phyloP scores from a whole-genome alignment of 2,329 filamentous ascomycete genomes.

The Lasiodiplodia citricola region DNA sequence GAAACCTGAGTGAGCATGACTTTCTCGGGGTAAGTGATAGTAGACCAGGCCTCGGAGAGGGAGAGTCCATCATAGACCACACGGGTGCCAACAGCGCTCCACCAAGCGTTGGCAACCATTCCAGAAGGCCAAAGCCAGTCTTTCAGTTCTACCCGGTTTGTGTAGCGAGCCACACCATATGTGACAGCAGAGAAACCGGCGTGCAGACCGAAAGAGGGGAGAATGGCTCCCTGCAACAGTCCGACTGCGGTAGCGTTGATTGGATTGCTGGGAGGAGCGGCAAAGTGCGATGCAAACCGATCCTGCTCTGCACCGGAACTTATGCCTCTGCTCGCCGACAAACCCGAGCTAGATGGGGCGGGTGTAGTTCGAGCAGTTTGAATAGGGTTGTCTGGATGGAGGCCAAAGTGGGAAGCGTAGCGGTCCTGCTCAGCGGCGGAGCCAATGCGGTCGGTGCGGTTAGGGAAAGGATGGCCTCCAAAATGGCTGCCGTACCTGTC shows the following conservation, averaged over 20 bases:
- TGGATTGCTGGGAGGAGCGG: slow-evolving; percentile 16
- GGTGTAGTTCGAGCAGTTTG: slow-evolving; percentile 3
- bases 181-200: slow-evolving; percentile 58
- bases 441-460: slow-evolving; percentile 3
- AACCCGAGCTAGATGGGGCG: background rate
- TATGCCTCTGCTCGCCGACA: slow-evolving; percentile 5
- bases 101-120: slow-evolving; percentile 65
- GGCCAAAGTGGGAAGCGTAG: slow-evolving; percentile 22
- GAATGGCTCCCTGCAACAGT: slow-evolving; percentile 58
- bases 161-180: slow-evolving; percentile 58
- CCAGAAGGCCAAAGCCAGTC: slow-evolving; percentile 64
- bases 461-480: background rate
- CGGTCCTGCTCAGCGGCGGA: slow-evolving; percentile 24
- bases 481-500: slow-evolving; percentile 24
- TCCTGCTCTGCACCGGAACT: slow-evolving; percentile 26
- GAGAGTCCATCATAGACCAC: slow-evolving; percentile 56
- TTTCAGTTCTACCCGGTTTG: slow-evolving; percentile 63
- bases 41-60: slow-evolving; percentile 52
- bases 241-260: slow-evolving; percentile 47
- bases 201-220: slow-evolving; percentile 62
- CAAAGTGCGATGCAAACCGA: slow-evolving; percentile 21
- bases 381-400: slow-evolving; percentile 15
- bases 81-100: slow-evolving; percentile 61
- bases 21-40: slow-evolving; percentile 60
- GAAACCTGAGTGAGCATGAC: slow-evolving; percentile 63